Base-by-base conservation (phyloP, 2,329 filamentous ascomycete species). In the Botrytis squamosa region DNA sequence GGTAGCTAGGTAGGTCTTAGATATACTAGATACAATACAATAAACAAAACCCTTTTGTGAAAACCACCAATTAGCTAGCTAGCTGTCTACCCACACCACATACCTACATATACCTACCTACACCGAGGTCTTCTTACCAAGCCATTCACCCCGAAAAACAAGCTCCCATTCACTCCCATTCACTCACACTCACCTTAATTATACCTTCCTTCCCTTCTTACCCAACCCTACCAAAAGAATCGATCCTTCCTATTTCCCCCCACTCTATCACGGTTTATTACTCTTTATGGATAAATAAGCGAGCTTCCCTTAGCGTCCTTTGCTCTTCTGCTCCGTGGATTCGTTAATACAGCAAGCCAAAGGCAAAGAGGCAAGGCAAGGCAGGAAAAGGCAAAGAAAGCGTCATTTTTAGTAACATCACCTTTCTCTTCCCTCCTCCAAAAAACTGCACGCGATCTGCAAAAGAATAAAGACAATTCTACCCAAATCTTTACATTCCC, bases 391-490 rank as follows among this genome's bases (percentile, higher is more conserved):
- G 52, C 52, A 57, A 57, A 29, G 52, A 57, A 52, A 40, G 70
- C 70, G 70, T 72, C 70, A 72, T 68, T 72, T 72, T 67, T 55
- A 68, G 36, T 60, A 60, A 59, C 29, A 65, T 46, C 55, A 59
- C 42, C 36, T 68, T 38, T 60, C 42, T 57, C 64, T 42, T 68
- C 42, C 63, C 44, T 62, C 52, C 55, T 52, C 57, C 66, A 55
- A 36, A 72, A 68, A 69, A 18, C 38, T 72, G 63, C 71, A 72
- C 71, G 64, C 71, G 71, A 72, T 72, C 71, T 60, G 36, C 55
- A 62, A 69, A 18, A 16, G 14, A 57, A 29, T 33, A 29, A 29
- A 46, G 57, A 62, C 68, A 72, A 72, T 69, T 49, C 64, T 60
- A 6, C 71, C 71, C 42, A 72, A 42, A 22, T 38, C 59, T 71